Percentiles rank a stretch among this genome's conserved stretches.
Evolutionary conservation across 2,329 filamentous ascomycete genomes (phyloP).

Genomic region (Cordyceps cateniannulata): DNA sequence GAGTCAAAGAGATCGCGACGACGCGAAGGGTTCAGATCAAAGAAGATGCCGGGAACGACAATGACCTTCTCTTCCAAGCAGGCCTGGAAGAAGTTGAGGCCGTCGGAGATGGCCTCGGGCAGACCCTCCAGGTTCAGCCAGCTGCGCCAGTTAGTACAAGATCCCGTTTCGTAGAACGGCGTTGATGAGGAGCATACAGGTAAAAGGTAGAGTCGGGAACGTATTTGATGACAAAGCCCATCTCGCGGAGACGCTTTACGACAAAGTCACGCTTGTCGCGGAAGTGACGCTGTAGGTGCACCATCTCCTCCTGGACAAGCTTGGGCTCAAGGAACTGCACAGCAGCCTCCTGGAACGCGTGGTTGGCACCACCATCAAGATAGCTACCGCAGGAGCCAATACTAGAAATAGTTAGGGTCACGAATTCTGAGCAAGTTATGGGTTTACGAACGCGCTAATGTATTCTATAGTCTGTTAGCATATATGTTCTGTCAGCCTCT

Average conservation of each 20-base stretch:
- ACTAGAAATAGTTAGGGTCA: constrained; percentile 25
- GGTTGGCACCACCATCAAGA: constrained; percentile 89
- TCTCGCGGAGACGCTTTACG: constrained; percentile 67
- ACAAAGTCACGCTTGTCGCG: constrained; percentile 88
- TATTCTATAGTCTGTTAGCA: constrained; percentile 52
- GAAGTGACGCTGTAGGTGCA: constrained; percentile 84
- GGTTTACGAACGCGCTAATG: constrained; percentile 62
- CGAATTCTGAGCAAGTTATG: background rate
- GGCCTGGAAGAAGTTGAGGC: constrained; percentile 93
- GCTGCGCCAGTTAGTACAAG: constrained; percentile 19
- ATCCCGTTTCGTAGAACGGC: background rate
- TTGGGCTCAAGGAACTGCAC: constrained; percentile 86
- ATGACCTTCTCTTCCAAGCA: constrained; percentile 92
- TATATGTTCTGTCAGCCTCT: background rate
- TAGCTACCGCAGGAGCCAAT: constrained; percentile 91
- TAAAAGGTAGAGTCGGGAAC: constrained; percentile 93
- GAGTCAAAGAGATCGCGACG: constrained; percentile 88
- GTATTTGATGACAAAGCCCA: constrained; percentile 81
- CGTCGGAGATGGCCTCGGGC: constrained; percentile 79
- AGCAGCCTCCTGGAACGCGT: constrained; percentile 91
- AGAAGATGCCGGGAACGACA: constrained; percentile 96
- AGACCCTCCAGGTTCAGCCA: constrained; percentile 60
- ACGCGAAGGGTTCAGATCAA: constrained; percentile 87
- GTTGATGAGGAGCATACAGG: constrained; percentile 49
- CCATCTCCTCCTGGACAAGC: constrained; percentile 79